Percentiles rank a stretch among this genome's conserved stretches.
Conservation (phyloP, 2,329 filamentous ascomycete species). For the Myriangium duriaei region DNA sequence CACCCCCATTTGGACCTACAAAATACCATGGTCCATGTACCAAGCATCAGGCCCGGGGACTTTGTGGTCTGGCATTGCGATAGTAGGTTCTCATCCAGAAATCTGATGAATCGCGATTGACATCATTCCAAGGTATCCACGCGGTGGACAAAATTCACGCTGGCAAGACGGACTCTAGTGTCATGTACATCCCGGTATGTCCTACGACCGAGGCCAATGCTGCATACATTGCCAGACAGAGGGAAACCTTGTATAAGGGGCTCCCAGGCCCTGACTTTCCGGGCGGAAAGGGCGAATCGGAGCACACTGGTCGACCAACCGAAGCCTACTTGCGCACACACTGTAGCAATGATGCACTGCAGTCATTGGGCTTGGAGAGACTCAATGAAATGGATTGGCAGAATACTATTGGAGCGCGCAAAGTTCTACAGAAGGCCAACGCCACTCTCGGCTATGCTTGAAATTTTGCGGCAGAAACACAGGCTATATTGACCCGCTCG, state of each 20-base stretch:
- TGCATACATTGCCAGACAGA: slow-evolving; percentile 56
- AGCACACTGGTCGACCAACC: slow-evolving; percentile 31
- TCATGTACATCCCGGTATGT: slow-evolving; percentile 80
- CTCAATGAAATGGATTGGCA: slow-evolving; percentile 36
- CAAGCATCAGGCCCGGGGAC: slow-evolving; percentile 57
- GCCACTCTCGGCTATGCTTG: slow-evolving; percentile 41
- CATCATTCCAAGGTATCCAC: too few species aligned
- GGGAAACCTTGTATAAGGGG: slow-evolving; percentile 56
- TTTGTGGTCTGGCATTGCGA: slow-evolving; percentile 67
- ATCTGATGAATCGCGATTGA: too few species aligned
- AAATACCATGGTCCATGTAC: slow-evolving; percentile 59
- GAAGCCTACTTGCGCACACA: slow-evolving; percentile 26
- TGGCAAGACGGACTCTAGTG: slow-evolving; percentile 63
- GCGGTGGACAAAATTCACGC: slow-evolving; percentile 68
- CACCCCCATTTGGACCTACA: slow-evolving; percentile 60
- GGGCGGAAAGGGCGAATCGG: slow-evolving; percentile 50
- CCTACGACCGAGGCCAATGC: slow-evolving; percentile 67
- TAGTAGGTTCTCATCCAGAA: too few species aligned
- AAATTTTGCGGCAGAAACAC: too few species aligned
- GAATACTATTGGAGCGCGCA: slow-evolving; percentile 39
- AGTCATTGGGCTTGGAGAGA: slow-evolving; percentile 41
- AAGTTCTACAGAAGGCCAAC: slow-evolving; percentile 41
- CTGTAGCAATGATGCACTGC: slow-evolving; percentile 26
- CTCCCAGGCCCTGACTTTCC: slow-evolving; percentile 35
- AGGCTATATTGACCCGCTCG: too few species aligned